These are phyloP conservation scores for Heterobasidion parviporum DNA, from an alignment of 1,284 basidiomycete species.

Conservation along the genomic window DNA sequence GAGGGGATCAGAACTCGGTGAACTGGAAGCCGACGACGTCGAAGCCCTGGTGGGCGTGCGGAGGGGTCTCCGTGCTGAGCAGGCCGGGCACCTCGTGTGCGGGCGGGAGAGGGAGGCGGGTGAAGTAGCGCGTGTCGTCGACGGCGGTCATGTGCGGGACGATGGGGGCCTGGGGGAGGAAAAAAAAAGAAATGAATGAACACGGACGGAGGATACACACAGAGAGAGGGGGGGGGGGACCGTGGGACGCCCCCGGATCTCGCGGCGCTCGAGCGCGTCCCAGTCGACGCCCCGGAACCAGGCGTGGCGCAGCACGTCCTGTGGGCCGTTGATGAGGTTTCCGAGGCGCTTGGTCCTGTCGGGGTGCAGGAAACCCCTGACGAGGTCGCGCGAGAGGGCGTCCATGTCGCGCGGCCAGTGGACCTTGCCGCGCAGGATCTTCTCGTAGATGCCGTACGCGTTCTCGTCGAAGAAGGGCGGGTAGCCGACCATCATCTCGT, in stretches of 20 bases:
- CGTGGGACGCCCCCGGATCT: constrained; percentile 55
- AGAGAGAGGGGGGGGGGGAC: background rate
- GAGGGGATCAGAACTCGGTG: constrained; percentile 51
- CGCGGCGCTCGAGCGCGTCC: constrained; percentile 70
- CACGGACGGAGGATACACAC: background rate
- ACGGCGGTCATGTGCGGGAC: constrained; percentile 69
- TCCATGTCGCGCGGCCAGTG: constrained; percentile 91
- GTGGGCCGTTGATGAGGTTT: constrained; percentile 89
- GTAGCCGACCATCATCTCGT: constrained; percentile 95
- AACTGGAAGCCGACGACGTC: constrained; percentile 64
- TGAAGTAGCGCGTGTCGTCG: constrained; percentile 77
- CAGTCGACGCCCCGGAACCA: constrained; percentile 96
- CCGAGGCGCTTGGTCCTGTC: constrained; percentile 90
- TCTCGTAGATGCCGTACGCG: constrained; percentile 93
- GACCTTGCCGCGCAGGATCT: constrained; percentile 86
- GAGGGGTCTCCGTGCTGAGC: constrained; percentile 48
- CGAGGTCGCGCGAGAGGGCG: constrained; percentile 62
- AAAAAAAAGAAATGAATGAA: constrained; percentile 6
- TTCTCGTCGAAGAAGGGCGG: constrained; percentile 93
- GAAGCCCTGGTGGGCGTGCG: constrained; percentile 49
- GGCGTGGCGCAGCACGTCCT: constrained; percentile 88
- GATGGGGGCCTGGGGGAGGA: constrained; percentile 60
- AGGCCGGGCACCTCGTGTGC: constrained; percentile 74
- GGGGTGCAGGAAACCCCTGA: constrained; percentile 86
- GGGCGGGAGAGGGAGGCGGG: constrained; percentile 66